These are phyloP conservation scores for Platanthera guangdongensis DNA, from an alignment of 106 monocot species.

Conservation along the genomic window DNA sequence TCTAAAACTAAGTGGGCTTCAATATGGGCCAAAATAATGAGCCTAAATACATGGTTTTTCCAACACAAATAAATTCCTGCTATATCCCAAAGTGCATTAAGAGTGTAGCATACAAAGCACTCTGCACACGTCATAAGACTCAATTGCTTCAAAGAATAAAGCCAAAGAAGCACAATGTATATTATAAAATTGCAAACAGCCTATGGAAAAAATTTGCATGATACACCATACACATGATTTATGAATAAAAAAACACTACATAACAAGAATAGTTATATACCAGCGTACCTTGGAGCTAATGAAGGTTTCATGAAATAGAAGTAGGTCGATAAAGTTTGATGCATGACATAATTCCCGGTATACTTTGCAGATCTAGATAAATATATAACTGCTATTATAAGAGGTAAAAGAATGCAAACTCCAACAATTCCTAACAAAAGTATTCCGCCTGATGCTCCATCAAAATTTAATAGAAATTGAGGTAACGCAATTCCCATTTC, in stretches of 20 bases:
- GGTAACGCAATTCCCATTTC: slow-evolving; percentile 97
- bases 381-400: slow-evolving; percentile 81
- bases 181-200: not conserved
- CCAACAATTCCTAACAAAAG: slow-evolving; percentile 91
- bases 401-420: slow-evolving; percentile 76
- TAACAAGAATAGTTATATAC: not conserved
- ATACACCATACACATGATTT: no score
- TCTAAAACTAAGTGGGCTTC: no score
- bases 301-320: slow-evolving; percentile 84
- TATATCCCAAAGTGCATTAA: not conserved
- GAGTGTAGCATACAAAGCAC: not conserved
- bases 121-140: not conserved
- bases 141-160: not conserved
- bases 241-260: not conserved
- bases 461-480: slow-evolving; percentile 69
- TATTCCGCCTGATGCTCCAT: slow-evolving; percentile 76
- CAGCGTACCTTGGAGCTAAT: slow-evolving; percentile 66
- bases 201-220: no score
- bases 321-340: slow-evolving; percentile 72
- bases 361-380: slow-evolving; percentile 87
- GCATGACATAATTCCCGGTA: slow-evolving; percentile 85
- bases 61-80: no score
- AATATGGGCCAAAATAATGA: no score
- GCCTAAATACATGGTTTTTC: no score
- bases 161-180: not conserved